These are phyloP conservation scores for Santalum album DNA, from an alignment of 164 flowering plant species.

Conservation along the genomic window DNA sequence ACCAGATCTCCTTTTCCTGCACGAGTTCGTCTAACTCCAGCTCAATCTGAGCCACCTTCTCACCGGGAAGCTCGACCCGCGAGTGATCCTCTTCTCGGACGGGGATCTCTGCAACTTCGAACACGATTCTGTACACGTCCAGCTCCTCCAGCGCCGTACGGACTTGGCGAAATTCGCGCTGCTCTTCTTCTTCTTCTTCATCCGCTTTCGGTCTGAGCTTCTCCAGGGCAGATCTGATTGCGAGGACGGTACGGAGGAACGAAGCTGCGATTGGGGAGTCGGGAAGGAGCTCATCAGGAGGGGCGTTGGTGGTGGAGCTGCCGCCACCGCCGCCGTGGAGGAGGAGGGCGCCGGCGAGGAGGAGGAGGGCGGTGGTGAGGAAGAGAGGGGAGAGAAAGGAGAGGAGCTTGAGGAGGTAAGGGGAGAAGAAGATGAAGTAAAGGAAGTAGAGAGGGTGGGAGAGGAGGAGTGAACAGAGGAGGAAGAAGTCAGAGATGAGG, in stretches of 20 bases:
- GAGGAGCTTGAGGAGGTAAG: conserved; percentile 55
- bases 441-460: conserved; percentile 68
- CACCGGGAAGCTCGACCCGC: too few species aligned
- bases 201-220: conserved; percentile 14
- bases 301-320: neutral
- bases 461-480: conserved; percentile 31
- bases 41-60: too few species aligned
- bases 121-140: conserved; percentile 36
- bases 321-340: conserved; percentile 5
- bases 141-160: conserved; percentile 17
- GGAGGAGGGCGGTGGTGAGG: conserved; percentile 62
- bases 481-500: conserved; percentile 30
- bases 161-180: conserved; percentile 1
- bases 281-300: neutral
- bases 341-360: conserved; percentile 27
- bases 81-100: conserved; percentile 1
- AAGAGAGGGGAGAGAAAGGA: conserved; percentile 75
- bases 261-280: too few species aligned
- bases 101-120: conserved; percentile 15
- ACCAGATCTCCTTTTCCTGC: too few species aligned
- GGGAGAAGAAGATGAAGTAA: conserved; percentile 73
- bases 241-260: too few species aligned
- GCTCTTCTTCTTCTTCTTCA: conserved; percentile 10
- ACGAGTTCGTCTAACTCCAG: too few species aligned
- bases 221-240: conserved; percentile 7